Base-by-base conservation (phyloP, 352 stramenopile species). In the Phytophthora palmivora region DNA sequence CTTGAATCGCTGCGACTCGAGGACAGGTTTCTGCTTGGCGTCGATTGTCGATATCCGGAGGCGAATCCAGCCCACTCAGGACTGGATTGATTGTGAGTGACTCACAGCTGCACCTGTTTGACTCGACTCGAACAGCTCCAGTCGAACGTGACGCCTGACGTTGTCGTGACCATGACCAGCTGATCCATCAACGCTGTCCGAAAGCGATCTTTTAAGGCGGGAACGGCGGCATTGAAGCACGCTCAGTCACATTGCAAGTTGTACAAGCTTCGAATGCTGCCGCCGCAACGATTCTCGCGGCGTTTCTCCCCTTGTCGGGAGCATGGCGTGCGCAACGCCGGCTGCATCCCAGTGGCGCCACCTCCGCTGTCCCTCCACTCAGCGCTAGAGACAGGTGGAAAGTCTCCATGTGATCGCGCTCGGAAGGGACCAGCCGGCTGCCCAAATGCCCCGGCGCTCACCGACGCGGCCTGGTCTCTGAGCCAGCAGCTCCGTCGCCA, bases 381-480 rank as follows among this genome's bases (percentile, higher is more conserved):
- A 58, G 62, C 62, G 56, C 37, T 67, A 71, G 49, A 71, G 63
- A 71, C 56, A 49, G 37, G 60, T 69, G 32, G 51, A 68, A 55
- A 55, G 58, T 19, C 58, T 58, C 43, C 16, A 46, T 37, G 50
- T 54, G 53, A 46, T 44, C 30, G n/a, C 33, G 8, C 39, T 48
- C 22, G 21, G 33, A 21, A 56, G 37, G 57, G 8, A 33, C 34
- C 58, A 42, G 16, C 33, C 30, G 34, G 57, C 43, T 60, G 56
- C n/a, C 22, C 16, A 34, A 10, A 38, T 53, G 42, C 11, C 45
- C 48, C 37, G 11, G 37, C 36, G 30, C 33, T 59, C 33, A 14
- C 28, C 48, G 48, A 39, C 37, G 21, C 33, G 26, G 39, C 24
- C 41, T 54, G 49, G 58, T 67, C 58, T 67, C 58, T 67, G 34